phyloP scores from a whole-genome alignment of 2,329 filamentous ascomycete species.

The Alternaria longipes region DNA sequence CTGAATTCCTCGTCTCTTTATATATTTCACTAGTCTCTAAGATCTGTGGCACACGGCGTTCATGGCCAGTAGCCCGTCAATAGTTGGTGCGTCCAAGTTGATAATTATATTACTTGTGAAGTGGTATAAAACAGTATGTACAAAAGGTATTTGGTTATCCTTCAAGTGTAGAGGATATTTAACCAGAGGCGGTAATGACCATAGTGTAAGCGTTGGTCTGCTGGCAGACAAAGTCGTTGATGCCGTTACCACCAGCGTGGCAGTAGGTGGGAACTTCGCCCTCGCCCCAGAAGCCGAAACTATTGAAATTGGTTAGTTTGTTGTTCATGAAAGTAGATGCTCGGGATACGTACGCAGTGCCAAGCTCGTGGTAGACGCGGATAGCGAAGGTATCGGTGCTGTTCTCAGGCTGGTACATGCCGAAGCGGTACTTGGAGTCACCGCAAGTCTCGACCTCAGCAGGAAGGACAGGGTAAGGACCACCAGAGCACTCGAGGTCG shows the following conservation, averaged over 20 bases:
- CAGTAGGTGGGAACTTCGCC: slow-evolving; percentile 30
- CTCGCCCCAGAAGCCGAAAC: slow-evolving; percentile 9
- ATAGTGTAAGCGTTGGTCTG: slow-evolving; percentile 23
- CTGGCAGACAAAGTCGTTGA: slow-evolving; percentile 29
- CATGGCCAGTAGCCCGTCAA: no score
- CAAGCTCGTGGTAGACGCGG: slow-evolving; percentile 29
- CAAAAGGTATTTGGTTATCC: background rate
- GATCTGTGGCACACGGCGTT: no score
- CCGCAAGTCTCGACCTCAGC: slow-evolving; percentile 26
- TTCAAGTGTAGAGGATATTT: background rate
- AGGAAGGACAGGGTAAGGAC: slow-evolving; percentile 23
- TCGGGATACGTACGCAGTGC: background rate
- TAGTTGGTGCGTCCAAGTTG: background rate
- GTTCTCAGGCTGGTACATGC: slow-evolving; percentile 14
- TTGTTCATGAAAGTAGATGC: background rate
- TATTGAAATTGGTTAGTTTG: background rate
- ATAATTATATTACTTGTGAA: background rate
- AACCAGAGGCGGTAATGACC: slow-evolving; percentile 16
- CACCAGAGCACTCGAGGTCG: slow-evolving; percentile 21
- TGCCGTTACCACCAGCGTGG: slow-evolving; percentile 30
- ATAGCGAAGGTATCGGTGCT: slow-evolving; percentile 15
- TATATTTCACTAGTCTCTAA: no score
- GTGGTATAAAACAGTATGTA: slow-evolving; percentile 1
- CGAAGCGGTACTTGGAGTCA: slow-evolving; percentile 30
- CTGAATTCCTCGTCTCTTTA: no score